Evolutionary conservation across 345 rosid species (phyloP).

Genomic region (Eucalyptus melliodora): DNA sequence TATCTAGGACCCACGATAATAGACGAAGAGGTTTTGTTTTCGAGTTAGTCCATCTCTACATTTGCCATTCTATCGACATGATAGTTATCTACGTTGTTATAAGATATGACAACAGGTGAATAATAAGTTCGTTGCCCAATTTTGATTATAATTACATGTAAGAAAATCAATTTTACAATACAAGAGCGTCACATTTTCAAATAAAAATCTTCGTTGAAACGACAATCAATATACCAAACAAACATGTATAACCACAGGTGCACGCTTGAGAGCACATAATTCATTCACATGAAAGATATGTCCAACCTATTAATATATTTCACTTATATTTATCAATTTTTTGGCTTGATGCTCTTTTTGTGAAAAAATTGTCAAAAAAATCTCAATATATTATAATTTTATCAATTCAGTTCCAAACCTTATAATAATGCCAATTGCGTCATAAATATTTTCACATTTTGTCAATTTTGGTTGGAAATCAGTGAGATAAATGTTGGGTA

Average conservation of each 20-base stretch:
- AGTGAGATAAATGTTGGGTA: accelerated
- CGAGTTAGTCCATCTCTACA: neutral
- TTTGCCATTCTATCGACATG: neutral
- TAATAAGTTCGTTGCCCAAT: neutral
- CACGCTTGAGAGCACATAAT: neutral
- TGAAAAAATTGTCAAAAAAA: too few species aligned
- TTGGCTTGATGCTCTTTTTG: neutral
- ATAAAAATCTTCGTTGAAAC: neutral
- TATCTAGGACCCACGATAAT: neutral
- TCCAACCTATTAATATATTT: neutral
- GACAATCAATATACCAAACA: neutral
- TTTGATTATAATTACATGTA: neutral
- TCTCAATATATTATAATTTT: too few species aligned
- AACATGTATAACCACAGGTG: neutral
- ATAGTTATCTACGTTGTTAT: neutral
- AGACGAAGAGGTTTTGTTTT: neutral
- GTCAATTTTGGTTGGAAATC: neutral
- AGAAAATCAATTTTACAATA: neutral
- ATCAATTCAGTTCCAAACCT: too few species aligned
- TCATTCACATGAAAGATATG: neutral
- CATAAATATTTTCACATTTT: accelerated
- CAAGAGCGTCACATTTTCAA: neutral
- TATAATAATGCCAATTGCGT: neutral
- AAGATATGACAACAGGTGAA: neutral
- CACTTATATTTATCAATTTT: neutral